Evolutionary conservation across 805 yeast species (phyloP).

Genomic region (Wickerhamiella spandovensis): DNA sequence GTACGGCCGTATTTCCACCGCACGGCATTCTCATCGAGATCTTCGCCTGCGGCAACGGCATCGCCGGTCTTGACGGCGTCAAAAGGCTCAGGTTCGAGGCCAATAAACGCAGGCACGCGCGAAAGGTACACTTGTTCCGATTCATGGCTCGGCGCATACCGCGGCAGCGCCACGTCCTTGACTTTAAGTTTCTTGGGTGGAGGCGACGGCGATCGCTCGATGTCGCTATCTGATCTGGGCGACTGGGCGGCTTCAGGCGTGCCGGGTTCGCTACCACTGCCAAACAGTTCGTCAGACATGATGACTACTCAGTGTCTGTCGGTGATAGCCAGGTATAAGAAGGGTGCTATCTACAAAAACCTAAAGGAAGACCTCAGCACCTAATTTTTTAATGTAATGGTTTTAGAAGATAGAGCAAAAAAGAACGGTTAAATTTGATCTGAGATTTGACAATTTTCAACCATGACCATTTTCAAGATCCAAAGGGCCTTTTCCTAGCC

Average conservation of each 20-base stretch:
- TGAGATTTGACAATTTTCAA: too few species aligned
- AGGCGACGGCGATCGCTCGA: constrained; percentile 1
- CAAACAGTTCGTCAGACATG: constrained; percentile 2
- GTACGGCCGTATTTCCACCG: constrained; percentile 82
- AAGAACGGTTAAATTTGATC: too few species aligned
- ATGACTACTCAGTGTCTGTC: background rate
- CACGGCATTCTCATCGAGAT: constrained; percentile 63
- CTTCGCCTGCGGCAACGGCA: constrained; percentile 33
- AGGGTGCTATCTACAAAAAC: too few species aligned
- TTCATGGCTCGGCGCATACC: constrained; percentile 16
- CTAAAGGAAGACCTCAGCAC: too few species aligned
- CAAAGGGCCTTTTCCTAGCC: too few species aligned
- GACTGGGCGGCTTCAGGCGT: background rate
- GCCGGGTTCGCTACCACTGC: constrained; percentile 2
- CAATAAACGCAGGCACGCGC: constrained; percentile 70
- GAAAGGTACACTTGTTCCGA: constrained; percentile 9
- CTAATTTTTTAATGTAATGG: too few species aligned
- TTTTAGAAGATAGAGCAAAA: too few species aligned
- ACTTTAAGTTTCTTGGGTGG: constrained; percentile 4
- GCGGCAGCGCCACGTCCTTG: constrained; percentile 9
- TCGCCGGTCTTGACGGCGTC: constrained; percentile 30
- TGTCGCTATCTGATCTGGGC: background rate
- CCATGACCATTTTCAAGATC: too few species aligned
- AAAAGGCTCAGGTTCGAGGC: constrained; percentile 76
- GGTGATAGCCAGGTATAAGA: too few species aligned